These are phyloP conservation scores for Dichomitus squalens DNA, from an alignment of 1,284 basidiomycete genomes.

Conservation along the genomic window DNA sequence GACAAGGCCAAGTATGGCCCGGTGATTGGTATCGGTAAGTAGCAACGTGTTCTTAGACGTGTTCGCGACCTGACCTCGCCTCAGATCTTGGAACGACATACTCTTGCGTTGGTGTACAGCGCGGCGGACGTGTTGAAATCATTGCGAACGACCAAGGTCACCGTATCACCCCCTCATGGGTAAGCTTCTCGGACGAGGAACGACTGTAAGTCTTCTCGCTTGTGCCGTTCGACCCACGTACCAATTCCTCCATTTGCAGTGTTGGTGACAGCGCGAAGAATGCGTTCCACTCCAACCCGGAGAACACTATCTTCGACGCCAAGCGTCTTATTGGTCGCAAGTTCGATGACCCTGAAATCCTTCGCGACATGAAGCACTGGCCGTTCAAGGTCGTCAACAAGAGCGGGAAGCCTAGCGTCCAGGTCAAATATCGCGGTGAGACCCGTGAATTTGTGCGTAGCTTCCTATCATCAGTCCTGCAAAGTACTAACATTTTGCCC, in stretches of 20 bases:
- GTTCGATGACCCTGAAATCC: constrained; percentile 76
- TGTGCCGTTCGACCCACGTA: neutral
- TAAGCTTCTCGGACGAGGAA: constrained; percentile 89
- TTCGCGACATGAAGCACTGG: constrained; percentile 87
- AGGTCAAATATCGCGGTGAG: constrained; percentile 87
- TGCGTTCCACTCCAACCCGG: constrained; percentile 81
- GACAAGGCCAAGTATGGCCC: constrained; percentile 81
- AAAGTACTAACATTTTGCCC: neutral
- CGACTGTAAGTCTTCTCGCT: constrained; percentile 62
- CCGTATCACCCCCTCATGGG: constrained; percentile 96
- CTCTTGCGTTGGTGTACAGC: constrained; percentile 89
- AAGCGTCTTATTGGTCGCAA: constrained; percentile 96
- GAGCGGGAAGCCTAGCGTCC: constrained; percentile 84
- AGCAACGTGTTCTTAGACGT: neutral
- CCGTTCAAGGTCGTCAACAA: constrained; percentile 84
- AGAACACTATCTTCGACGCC: constrained; percentile 96
- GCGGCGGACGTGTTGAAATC: constrained; percentile 92
- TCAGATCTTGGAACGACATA: constrained; percentile 83
- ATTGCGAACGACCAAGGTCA: constrained; percentile 98
- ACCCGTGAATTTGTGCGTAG: constrained; percentile 77
- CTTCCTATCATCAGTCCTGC: neutral
- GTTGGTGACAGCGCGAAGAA: constrained; percentile 83
- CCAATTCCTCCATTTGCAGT: constrained; percentile 36
- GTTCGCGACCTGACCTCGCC: constrained; percentile 25
- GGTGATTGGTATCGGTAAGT: constrained; percentile 93